Evolutionary conservation across 2,329 filamentous ascomycete genomes (phyloP), one percentile per base, ranked within the genome.

Genomic region (Botryosphaeria dothidea): DNA sequence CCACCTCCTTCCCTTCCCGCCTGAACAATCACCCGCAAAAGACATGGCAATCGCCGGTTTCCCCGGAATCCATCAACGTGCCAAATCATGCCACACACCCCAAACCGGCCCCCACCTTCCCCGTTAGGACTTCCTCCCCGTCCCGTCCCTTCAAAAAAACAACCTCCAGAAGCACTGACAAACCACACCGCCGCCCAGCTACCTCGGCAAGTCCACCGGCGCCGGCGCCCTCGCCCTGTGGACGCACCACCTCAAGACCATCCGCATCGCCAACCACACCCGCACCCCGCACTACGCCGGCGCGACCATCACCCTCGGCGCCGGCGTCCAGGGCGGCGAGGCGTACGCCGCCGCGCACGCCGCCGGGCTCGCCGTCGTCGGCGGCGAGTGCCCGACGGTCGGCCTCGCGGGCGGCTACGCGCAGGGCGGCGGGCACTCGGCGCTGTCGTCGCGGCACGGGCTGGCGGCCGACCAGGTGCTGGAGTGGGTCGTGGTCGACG

Each of bases 161-260:
- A 13, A 27, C 45, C 5, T 13, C 45, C 8, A 23, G 7, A 1
- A 48, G 1, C 19, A 8, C 19, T 19, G 5, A 23, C 43, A 23
- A 23, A 48, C n/a, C 19, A 27, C 21, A 49, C 46, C 13, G 4
- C 19, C 21, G 15, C 9, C 11, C n/a, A 54, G 62, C 34, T 48
- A 64, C 67, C 70, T 75, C 70, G 75, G 74, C 19, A 73, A 74
- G 36, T 76, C 74, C 1, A 75, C 73, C n/a, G 74, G 73, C 19
- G 68, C 68, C 38, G 74, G 73, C 21, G 71, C 74, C 0, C 68
- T 78, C 21, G 72, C 74, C 52, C 71, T 77, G 69, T 77, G 76
- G 58, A 78, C 75, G 1, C 75, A 78, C 58, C 74, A 71, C 66
- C 75, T 78, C 67, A 75, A 75, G 63, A 69, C 73, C 3, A 70